Base-by-base conservation (phyloP, 306 rosid genomes). In the Inga laurina region DNA sequence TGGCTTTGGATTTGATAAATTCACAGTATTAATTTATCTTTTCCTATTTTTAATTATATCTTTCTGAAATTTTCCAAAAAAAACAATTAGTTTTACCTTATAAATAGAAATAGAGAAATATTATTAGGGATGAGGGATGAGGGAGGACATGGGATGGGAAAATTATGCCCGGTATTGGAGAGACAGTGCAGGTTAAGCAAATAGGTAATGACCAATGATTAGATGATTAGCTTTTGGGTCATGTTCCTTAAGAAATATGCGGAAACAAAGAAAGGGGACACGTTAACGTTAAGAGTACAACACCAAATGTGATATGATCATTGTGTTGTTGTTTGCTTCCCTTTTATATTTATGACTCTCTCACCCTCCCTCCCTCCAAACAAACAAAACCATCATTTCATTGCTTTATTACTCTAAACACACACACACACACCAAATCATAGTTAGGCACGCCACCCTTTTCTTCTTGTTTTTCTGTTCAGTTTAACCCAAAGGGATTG, bases 311-410 rank as follows among this genome's bases (percentile, higher is more conserved):
- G 82, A 45, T 8, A 72, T 77, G 54, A 86, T 85, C 84, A 83
- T 84, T 80, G 76, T 85, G 69, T 83, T 80, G 76, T 85, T 61
- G 77, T 86, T 85, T 59, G 34, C 30, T 57, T n/a, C 65, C 11
- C 65, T 5, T n/a, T 9, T n/a, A 32, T 32, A 83, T 82, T 87
- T 75, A 82, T 81, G 75, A 83, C 67, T 24, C 62, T 39, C 43
- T 35, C 37, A 35, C 37, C 65, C 7, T 66, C 62, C 4, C 77
- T 83, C 75, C 83, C 75, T 84, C 83, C 92, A 44, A 85, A 74
- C 82, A 73, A 87, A 74, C 81, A 78, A 87, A 37, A 57, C 80
- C 89, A 88, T 90, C 79, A 85, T 89, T 85, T 54, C 83, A 45
- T 30, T 32, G 37, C 54, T 75, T 64, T 82, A 27, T 52, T 57